Conservation (phyloP, 768 basidiomycete species). For the Suillus ampliporus region DNA sequence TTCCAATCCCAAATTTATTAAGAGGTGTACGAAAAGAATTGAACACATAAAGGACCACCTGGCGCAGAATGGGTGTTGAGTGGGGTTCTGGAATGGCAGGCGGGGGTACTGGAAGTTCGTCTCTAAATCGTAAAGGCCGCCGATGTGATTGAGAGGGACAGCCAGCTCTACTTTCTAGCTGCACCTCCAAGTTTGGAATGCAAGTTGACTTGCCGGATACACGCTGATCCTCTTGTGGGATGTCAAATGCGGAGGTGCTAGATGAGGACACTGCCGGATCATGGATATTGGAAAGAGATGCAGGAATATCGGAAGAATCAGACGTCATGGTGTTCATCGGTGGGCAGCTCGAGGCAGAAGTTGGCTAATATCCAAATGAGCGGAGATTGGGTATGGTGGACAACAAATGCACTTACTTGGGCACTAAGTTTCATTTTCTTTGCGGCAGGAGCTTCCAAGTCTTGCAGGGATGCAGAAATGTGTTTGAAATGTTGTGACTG, state of each 20-base stretch:
- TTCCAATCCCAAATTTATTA: constrained; percentile 22
- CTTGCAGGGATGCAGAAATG: neutral
- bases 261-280: neutral
- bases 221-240: neutral
- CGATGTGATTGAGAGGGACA: neutral
- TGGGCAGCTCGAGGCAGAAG: neutral
- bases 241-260: neutral
- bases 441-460: neutral
- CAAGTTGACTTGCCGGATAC: no score
- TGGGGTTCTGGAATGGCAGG: neutral
- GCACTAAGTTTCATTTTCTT: neutral
- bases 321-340: neutral
- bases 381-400: neutral
- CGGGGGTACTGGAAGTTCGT: constrained; percentile 22
- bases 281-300: neutral
- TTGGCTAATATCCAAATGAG: neutral
- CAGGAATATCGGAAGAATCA: neutral
- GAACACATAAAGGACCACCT: constrained; percentile 19
- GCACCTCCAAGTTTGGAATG: neutral
- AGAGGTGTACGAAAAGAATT: constrained; percentile 20
- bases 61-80: constrained; percentile 6
- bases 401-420: neutral
- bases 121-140: constrained; percentile 16
- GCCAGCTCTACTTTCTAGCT: neutral
- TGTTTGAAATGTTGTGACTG: neutral